These are phyloP conservation scores for Epichloe bromicola DNA, from an alignment of 2,329 filamentous ascomycete species.

Conservation along the genomic window DNA sequence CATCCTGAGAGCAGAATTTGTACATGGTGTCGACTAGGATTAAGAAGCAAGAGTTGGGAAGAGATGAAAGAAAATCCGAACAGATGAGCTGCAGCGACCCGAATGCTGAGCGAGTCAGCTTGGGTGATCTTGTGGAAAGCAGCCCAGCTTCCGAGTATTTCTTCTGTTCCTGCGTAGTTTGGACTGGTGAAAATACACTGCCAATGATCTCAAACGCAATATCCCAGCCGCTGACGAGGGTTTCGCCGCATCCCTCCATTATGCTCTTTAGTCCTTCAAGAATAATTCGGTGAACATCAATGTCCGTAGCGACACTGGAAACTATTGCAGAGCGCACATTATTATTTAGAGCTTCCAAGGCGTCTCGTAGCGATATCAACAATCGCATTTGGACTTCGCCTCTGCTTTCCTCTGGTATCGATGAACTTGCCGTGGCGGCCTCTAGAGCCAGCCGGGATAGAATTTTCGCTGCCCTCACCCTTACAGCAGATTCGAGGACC, in stretches of 20 bases:
- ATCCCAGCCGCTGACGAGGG: conserved; percentile 71
- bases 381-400: conserved; percentile 59
- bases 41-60: conserved; percentile 58
- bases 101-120: conserved; percentile 76
- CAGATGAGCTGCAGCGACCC: conserved; percentile 83
- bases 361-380: conserved; percentile 50
- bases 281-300: conserved; percentile 68
- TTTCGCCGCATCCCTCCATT: conserved; percentile 80
- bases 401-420: conserved; percentile 35
- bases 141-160: conserved; percentile 17
- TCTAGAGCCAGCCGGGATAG: conserved; percentile 46
- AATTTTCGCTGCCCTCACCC: conserved; percentile 50
- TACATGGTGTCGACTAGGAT: conserved; percentile 78
- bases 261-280: conserved; percentile 71
- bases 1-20: conserved; percentile 76
- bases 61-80: conserved; percentile 76
- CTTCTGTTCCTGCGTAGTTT: conserved; percentile 19
- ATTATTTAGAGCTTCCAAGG: conserved; percentile 41
- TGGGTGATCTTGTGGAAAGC: conserved; percentile 48
- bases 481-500: conserved; percentile 35
- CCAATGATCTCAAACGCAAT: conserved; percentile 75
- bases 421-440: conserved; percentile 41
- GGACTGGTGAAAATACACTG: conserved; percentile 54
- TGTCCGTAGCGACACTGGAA: conserved; percentile 48
- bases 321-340: conserved; percentile 40